Evolutionary conservation across 2,329 filamentous ascomycete genomes (phyloP).

Genomic region (Trichoderma koningii): DNA sequence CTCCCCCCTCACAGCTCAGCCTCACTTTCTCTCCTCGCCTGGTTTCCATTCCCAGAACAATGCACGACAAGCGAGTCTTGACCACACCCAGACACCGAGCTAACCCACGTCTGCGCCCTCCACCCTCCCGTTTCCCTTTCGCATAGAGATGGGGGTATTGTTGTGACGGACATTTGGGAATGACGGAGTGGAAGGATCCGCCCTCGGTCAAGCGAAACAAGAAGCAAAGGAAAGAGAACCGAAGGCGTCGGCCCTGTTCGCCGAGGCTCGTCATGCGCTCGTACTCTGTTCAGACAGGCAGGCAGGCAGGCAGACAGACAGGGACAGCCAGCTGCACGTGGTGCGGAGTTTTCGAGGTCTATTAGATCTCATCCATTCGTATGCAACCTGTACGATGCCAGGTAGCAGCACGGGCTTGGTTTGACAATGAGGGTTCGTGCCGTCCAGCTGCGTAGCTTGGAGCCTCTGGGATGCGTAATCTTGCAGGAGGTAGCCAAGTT

Average conservation of each 20-base stretch:
- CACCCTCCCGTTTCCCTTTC: not conserved
- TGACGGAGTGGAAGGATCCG: no score
- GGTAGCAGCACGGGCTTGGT: not conserved
- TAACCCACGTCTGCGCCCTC: not conserved
- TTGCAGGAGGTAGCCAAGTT: constrained; percentile 4
- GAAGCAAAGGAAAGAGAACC: not conserved
- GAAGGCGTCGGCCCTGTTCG: not conserved
- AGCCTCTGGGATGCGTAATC: constrained; percentile 10
- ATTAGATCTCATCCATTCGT: constrained; percentile 1
- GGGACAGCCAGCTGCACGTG: constrained; percentile 3
- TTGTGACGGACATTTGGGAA: not conserved
- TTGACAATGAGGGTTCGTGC: not conserved
- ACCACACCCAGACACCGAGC: constrained; percentile 20
- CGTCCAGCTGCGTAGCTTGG: not conserved
- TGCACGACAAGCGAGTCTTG: not conserved
- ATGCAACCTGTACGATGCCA: not conserved
- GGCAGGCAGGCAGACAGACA: not conserved
- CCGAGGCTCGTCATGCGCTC: not conserved
- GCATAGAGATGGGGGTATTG: not conserved
- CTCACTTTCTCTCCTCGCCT: constrained; percentile 12
- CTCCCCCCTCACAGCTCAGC: not conserved
- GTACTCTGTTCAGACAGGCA: no score
- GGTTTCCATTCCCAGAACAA: not conserved
- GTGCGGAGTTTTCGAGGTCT: not conserved
- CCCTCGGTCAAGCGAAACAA: not conserved